Evolutionary conservation across 495 filamentous ascomycete genomes (phyloP).

Genomic region (Cladorrhinum samala): DNA sequence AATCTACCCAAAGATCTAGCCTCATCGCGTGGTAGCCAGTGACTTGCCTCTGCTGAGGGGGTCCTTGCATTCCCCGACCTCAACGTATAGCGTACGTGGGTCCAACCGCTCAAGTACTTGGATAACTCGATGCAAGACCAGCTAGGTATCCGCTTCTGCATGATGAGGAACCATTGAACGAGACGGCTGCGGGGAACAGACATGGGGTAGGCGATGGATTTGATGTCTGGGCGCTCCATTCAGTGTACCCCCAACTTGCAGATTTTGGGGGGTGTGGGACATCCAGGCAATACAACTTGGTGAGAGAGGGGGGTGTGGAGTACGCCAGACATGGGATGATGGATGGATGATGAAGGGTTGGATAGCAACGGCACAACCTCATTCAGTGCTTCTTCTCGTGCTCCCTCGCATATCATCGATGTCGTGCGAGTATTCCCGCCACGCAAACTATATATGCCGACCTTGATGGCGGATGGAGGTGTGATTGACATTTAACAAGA

Average conservation of each 20-base stretch:
- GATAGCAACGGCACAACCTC: too few species aligned
- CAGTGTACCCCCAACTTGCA: too few species aligned
- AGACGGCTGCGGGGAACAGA: not conserved
- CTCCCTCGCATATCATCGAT: too few species aligned
- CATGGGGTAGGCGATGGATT: not conserved
- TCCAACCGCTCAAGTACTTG: conserved; percentile 7
- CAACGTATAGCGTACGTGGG: conserved; percentile 5
- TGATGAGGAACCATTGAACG: not conserved
- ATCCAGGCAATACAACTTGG: too few species aligned
- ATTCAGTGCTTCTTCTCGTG: too few species aligned
- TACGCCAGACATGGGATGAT: too few species aligned
- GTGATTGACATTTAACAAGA: conserved; percentile 1
- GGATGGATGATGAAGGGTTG: too few species aligned
- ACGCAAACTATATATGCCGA: not conserved
- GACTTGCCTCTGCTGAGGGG: not conserved
- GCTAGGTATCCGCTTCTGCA: conserved; percentile 5
- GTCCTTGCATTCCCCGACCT: not conserved
- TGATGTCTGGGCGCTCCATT: not conserved
- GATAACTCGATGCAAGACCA: conserved; percentile 10
- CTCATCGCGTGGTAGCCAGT: conserved; percentile 8
- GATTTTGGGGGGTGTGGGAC: too few species aligned
- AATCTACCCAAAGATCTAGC: conserved; percentile 16
- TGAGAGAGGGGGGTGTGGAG: too few species aligned
- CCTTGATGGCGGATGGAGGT: conserved; percentile 2
- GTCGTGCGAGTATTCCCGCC: not conserved